Evolutionary conservation across 192 early-diverging fungal genomes (phyloP), one percentile per base, ranked within the genome.

Genomic region (Thamnidium elegans): DNA sequence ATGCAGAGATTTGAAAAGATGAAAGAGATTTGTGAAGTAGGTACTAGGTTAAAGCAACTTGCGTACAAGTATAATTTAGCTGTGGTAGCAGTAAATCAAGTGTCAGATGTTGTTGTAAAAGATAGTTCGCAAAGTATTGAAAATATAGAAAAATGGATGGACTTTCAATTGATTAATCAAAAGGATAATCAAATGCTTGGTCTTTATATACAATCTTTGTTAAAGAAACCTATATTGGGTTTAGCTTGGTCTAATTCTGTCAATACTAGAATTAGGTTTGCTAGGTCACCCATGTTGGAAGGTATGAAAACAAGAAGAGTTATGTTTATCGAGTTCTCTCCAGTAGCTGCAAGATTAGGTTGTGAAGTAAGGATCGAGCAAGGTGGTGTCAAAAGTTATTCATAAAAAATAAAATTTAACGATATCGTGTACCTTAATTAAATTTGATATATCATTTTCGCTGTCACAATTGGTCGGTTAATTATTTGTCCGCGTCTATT

Each of bases 41-140:
- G 86, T 0, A 70, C 68, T 0, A 73, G 73, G 31, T 67, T 96
- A 9, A 89, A 90, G 56, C 67, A 78, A 17, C 66, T 89, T 58
- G 88, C 87, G 4, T 73, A 79, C 17, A 62, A 86, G 26, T 85
- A 87, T 70, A 74, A 80, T 10, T 71, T 87, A 15, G 86, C 86
- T 9, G 73, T 96, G 13, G 76, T 96, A 0, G 93, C 86, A 62
- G 66, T 89, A 10, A 97, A 97, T 73, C 93, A 97, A 71, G 93
- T 94, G 15, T 79, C 75, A 1, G 88, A 86, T 67, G 53, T 74
- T 10, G 55, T 60, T 9, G 36, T 50, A 45, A 44, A 63, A 51
- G 50, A 58, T 56, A 39, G 65, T 70, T 3, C 58, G 62, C 31
- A 23, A 11, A 4, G 36, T 54, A 15, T 58, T 69, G 23, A 69